These are phyloP conservation scores for Calonectria fujianensis DNA, from an alignment of 2,329 filamentous ascomycete species.

Conservation along the genomic window DNA sequence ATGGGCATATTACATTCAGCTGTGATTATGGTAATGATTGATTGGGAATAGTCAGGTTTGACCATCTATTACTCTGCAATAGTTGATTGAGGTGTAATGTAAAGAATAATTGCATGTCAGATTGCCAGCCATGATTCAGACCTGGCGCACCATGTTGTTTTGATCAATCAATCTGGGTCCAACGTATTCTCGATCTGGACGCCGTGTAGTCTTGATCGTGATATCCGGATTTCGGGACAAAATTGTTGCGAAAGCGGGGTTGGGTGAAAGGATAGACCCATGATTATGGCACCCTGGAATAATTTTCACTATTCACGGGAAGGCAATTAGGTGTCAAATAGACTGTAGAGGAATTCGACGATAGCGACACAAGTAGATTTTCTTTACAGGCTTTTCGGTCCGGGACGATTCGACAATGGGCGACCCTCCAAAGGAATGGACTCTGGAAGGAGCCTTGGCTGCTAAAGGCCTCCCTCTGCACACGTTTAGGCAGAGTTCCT, in stretches of 20 bases:
- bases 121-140: no score
- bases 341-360: neutral
- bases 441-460: conserved; percentile 77
- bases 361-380: neutral
- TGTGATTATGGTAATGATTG: no score
- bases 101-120: no score
- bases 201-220: neutral
- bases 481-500: conserved; percentile 73
- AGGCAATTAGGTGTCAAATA: neutral
- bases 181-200: neutral
- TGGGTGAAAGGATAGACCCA: neutral
- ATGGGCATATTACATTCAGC: no score
- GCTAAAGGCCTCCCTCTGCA: conserved; percentile 73
- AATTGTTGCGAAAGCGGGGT: conserved; percentile 28
- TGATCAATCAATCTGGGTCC: no score
- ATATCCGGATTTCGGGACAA: conserved; percentile 13
- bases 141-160: no score
- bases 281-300: neutral
- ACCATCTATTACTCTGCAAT: no score
- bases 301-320: neutral
- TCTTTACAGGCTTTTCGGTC: no score
- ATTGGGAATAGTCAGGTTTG: no score
- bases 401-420: neutral
- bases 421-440: conserved; percentile 62
- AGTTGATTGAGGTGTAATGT: no score